Base-by-base conservation (phyloP, 352 stramenopile genomes). In the Globisporangium irregulare region DNA sequence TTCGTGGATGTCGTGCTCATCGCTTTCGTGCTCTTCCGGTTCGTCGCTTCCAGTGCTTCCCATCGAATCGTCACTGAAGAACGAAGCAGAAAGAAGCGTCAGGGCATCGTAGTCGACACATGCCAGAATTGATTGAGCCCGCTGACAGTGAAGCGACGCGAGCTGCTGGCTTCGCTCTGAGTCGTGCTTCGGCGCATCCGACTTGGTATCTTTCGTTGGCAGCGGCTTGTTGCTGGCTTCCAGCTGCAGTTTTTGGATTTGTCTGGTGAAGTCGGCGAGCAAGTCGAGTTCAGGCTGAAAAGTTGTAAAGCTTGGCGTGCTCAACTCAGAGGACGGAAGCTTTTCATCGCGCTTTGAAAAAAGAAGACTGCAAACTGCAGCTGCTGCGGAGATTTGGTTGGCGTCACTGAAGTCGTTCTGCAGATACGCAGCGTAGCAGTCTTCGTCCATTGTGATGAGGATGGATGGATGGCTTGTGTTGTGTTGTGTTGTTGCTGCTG, bases 41-140 rank as follows among this genome's bases (percentile, higher is more conserved):
- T 67, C 62, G 53, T 66, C 62, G 32, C 62, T 76, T 22, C n/a
- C 72, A 65, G 18, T 38, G 64, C 68, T 75, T 20, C 24, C 18
- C 69, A 43, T 5, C 2, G 57, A 27, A 29, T 41, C 14, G 9
- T 29, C 46, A 24, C 24, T 70, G 43, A 60, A 64, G 10, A 59
- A 66, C 14, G 71, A 27, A 41, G n/a, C 58, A 1, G 70, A 61
- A 3, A 67, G 38, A 50, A 78, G 43, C 43, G 68, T 64, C 24
- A 69, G 71, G 5, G 75, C 72, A 25, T 86, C 78, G 32, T 78
- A 81, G 66, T 84, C 70, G n/a, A 76, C 70, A 70, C 75, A 77
- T 8, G 71, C 64, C 36, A 86, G 57, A 25, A 86, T 59, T 22
- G 61, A 69, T 51, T 72, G 72, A 32, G 78, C 78, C 20, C 78